Evolutionary conservation across 1,139 yeast species (phyloP), one percentile per base, ranked within the genome.

Genomic region (Taphrina confusa): DNA sequence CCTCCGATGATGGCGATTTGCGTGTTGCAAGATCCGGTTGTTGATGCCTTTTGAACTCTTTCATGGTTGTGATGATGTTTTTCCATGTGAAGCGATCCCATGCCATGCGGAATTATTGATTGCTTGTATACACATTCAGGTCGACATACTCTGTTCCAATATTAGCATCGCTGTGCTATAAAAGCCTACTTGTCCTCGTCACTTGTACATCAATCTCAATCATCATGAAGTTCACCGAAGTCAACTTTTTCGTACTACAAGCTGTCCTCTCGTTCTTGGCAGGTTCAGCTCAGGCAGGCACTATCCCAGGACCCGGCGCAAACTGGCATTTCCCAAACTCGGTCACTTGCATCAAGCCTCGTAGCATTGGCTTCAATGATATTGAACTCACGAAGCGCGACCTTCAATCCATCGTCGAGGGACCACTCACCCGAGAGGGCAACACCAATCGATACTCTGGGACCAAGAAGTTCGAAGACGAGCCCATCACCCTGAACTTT

Each of bases 401-500:
- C 9, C 42, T 37, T 18, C 42, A 37, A n/a, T 16, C 42, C 42
- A 37, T 37, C n/a, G 42, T 37, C 4, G 42, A 18, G 22, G 42
- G 25, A 11, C 42, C 6, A 11, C 6, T 37, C 25, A 37, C 42
- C 3, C 42, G 42, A 9, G 11, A 37, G n/a, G 25, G 25, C 25
- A 37, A 37, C n/a, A 37, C n/a, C 23, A 37, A 37, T n/a, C 18
- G 25, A n/a, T 37, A 18, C 9, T 9, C 25, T 2, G 42, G 25
- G 8, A 18, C 23, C 18, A 6, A n/a, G n/a, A 37, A 2, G 1
- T 1, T 37, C 6, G 11, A 18, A 4, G 42, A 25, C 6, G 4
- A 14, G n/a, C 9, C 6, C 3, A n/a, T 37, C 12, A 18, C 25
- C 11, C 25, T 37, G 25, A 25, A 37, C 42, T 37, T 18, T 16